Percentiles rank a stretch among this genome's conserved stretches.
phyloP scores from a whole-genome alignment of 805 yeast species.

The Priceomyces haplophilus region DNA sequence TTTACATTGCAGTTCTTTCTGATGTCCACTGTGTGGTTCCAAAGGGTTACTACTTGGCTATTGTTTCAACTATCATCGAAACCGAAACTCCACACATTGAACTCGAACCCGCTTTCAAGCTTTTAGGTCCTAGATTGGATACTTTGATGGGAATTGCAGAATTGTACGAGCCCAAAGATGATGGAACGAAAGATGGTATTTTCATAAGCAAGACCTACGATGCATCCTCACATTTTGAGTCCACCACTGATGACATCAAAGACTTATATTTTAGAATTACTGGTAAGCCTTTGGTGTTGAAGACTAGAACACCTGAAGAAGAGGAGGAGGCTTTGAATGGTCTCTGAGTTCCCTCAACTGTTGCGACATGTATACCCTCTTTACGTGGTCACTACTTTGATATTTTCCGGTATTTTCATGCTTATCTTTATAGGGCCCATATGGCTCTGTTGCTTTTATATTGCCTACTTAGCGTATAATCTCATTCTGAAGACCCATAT shows the following conservation, averaged over 20 bases:
- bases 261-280: constrained; percentile 88
- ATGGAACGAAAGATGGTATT: constrained; percentile 76
- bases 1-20: constrained; percentile 87
- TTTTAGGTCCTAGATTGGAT: constrained; percentile 76
- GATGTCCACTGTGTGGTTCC: constrained; percentile 88
- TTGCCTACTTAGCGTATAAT: neutral
- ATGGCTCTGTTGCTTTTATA: neutral
- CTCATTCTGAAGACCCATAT: neutral
- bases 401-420: neutral
- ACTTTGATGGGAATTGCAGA: constrained; percentile 94
- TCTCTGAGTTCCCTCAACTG: constrained; percentile 11
- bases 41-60: constrained; percentile 86
- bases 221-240: constrained; percentile 91
- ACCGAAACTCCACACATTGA: constrained; percentile 91
- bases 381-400: neutral
- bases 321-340: constrained; percentile 48
- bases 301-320: constrained; percentile 67
- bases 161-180: constrained; percentile 78
- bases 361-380: neutral
- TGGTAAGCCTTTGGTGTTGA: constrained; percentile 86
- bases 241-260: constrained; percentile 94
- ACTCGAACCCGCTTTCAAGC: constrained; percentile 88
- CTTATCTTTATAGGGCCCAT: neutral
- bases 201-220: constrained; percentile 88
- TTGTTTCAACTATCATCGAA: constrained; percentile 90